phyloP scores from a whole-genome alignment of 805 yeast genomes.

The Teunomyces pallodes region DNA sequence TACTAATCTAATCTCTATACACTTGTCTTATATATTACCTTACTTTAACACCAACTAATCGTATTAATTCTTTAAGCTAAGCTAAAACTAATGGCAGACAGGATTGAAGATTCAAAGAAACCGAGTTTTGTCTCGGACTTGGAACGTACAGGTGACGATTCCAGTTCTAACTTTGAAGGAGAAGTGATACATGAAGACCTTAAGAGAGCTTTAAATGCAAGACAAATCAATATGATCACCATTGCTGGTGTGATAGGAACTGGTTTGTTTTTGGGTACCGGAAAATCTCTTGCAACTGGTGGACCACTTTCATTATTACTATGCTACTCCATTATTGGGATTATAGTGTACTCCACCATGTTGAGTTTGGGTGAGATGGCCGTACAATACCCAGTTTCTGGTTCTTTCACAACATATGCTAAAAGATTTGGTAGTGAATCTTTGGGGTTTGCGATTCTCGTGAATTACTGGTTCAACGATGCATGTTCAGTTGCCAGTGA shows the following conservation, averaged over 20 bases:
- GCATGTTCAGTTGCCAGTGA: slow-evolving; percentile 49
- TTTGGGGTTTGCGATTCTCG: slow-evolving; percentile 50
- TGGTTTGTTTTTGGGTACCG: slow-evolving; percentile 34
- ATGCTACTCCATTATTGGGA: slow-evolving; percentile 34
- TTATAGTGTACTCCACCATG: slow-evolving; percentile 53
- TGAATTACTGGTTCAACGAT: slow-evolving; percentile 52
- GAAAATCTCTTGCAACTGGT: slow-evolving; percentile 27
- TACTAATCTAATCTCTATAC: background rate
- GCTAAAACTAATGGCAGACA: background rate
- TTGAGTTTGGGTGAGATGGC: slow-evolving; percentile 57
- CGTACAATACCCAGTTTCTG: slow-evolving; percentile 52
- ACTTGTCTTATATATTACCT: background rate
- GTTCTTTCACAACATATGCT: slow-evolving; percentile 52
- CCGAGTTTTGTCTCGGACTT: slow-evolving; percentile 1
- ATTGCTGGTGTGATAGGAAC: slow-evolving; percentile 38
- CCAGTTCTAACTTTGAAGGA: slow-evolving; percentile 4
- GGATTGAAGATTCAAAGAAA: background rate
- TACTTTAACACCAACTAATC: background rate
- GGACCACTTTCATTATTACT: slow-evolving; percentile 33
- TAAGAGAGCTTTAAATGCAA: slow-evolving; percentile 10
- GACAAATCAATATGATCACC: slow-evolving; percentile 35
- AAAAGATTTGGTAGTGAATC: slow-evolving; percentile 49
- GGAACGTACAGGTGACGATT: slow-evolving; percentile 8
- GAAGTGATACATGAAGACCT: slow-evolving; percentile 6
- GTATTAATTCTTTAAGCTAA: background rate